Evolutionary conservation across 768 basidiomycete genomes (phyloP), one percentile per base, ranked within the genome.

Genomic region (Leccinum olivaceopallidum): DNA sequence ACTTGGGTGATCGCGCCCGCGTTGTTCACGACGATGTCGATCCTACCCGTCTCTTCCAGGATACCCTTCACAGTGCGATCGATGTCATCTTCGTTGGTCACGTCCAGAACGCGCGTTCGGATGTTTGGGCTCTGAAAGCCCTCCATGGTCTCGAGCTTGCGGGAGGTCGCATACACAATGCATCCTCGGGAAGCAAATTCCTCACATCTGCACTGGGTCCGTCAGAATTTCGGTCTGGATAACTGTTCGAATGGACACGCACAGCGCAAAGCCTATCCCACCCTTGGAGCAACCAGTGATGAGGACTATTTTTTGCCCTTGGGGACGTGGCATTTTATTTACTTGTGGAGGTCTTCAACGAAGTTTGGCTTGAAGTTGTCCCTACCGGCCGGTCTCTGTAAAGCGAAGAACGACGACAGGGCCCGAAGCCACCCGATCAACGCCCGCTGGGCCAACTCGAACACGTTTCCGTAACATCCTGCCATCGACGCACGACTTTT

Each of bases 1-100:
- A 82, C 7, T 42, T n/a, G 72, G 13, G 70, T 67, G 4, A 76
- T 51, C 1, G 73, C 69, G n/a, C 87, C 89, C 3, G 91, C 92
- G 61, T 92, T 92, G 68, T 92, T 92, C 48, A 92, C 88, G 4
- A 92, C 72, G 1, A 93, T 75, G 61, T 93, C 90, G 37, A 93
- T 85, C 59, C 70, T 79, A 0, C 88, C 89, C 53, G 86, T 81
- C 28, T 76, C 77, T 1, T 77, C 75, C 10, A 85, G 71, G 61
- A 92, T 80, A 2, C 79, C 72, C 37, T 81, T 67, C 14, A 92
- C 76, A 0, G 78, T 83, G 7, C 67, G 67, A 28, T 79, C 69
- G 5, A 89, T 82, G 18, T 81, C 77, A 42, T 84, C 84, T 28
- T 87, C 85, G 56, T 74, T 80, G 3, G 80, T 85, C 14, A 93